Evolutionary conservation across 495 filamentous ascomycete genomes (phyloP).

Genomic region (Penicillium goetzii): DNA sequence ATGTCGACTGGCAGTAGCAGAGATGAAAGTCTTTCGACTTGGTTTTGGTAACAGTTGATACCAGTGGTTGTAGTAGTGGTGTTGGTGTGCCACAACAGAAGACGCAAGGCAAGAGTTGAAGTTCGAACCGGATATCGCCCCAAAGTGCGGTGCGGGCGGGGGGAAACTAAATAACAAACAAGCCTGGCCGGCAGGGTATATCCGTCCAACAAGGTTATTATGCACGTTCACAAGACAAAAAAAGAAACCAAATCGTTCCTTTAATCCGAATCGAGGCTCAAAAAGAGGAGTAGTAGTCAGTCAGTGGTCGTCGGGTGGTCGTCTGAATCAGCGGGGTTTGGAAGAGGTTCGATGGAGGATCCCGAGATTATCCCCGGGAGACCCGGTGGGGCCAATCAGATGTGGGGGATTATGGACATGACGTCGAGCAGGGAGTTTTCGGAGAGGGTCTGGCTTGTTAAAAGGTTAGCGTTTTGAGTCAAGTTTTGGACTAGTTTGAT

Average conservation of each 20-base stretch:
- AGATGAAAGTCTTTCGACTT: background rate
- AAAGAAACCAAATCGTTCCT: background rate
- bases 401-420: constrained; percentile 29
- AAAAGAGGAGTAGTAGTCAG: background rate
- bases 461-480: too few relatives aligned
- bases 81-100: background rate
- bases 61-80: background rate
- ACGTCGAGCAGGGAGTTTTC: constrained; percentile 30
- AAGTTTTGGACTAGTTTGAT: background rate
- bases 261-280: background rate
- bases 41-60: background rate
- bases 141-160: background rate
- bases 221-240: background rate
- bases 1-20: constrained; percentile 24
- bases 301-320: background rate
- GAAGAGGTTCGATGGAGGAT: constrained; percentile 18
- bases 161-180: background rate
- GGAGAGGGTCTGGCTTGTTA: constrained; percentile 14
- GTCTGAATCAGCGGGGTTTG: constrained; percentile 3
- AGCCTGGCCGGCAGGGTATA: constrained; percentile 4
- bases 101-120: background rate
- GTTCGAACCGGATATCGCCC: background rate
- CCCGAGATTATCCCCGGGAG: constrained; percentile 22
- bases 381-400: constrained; percentile 30
- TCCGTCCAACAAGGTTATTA: background rate